Base-by-base conservation (phyloP, 306 rosid genomes). In the Coriaria nepalensis region DNA sequence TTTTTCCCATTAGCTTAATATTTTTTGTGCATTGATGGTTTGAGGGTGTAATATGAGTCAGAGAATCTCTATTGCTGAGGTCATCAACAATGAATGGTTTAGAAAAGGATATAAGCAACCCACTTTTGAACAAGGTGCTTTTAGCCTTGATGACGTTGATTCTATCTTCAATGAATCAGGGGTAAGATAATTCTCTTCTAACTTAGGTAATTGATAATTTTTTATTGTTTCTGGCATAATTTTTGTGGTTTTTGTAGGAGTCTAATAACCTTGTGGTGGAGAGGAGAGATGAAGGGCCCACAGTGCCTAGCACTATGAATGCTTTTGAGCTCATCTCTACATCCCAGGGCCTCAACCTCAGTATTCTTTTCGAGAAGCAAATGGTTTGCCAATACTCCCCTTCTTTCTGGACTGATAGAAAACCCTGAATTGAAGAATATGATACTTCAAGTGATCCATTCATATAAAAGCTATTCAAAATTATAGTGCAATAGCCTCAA, bases 261-360 rank as follows among this genome's bases (percentile, higher is more conserved):
- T 60, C 77, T 10, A 41, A 63, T 58, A 75, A 68, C 68, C 82
- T 84, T 64, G 90, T 90, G 13, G 84, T 78, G 33, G 95, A 90
- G 76, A 68, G 70, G 70, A 75, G 75, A 50, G 93, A 79, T 51
- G 93, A 45, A 40, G 60, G 65, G 43, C 64, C 62, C 36, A 66
- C 37, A 52, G 73, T 83, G 2, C 97, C 97, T 13, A 74, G 68
- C 50, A 66, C 95, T 29, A 70, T 90, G 97, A 90, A 90, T 79
- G 97, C 97, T 3, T 90, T 90, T 63, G 97, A 90, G 73, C 90
- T 90, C 13, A 90, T 90, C 63, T 84, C 97, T 41, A 90, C 77
- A 36, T 90, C 97, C 39, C 92, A 75, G 54, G 97, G 97, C 50
- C 80, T 90, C 79, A 79, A 90, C 75, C 95, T 90, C 14, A 49